Evolutionary conservation across 2,329 filamentous ascomycete genomes (phyloP).

Genomic region (Calonectria multiphialidica): DNA sequence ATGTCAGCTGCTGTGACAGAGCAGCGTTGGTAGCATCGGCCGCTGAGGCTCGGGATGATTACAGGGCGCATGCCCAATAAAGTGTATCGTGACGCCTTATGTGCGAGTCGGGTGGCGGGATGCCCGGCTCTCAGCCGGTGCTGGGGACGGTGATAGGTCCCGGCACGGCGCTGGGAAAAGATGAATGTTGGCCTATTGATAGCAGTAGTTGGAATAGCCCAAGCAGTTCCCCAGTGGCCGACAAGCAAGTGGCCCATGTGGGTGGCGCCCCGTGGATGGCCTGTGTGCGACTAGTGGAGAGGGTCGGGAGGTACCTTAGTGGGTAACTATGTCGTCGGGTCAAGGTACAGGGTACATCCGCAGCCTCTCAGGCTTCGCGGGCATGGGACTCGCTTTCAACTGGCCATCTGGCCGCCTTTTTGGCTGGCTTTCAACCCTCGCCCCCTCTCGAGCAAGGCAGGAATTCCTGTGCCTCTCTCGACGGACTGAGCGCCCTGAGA

Average conservation of each 20-base stretch:
- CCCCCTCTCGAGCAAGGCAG: background rate
- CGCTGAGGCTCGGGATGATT: background rate
- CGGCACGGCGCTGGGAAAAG: background rate
- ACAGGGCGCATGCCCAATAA: background rate
- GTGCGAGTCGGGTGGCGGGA: constrained; percentile 6
- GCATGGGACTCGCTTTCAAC: background rate
- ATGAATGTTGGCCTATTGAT: constrained; percentile 1
- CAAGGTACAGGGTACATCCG: constrained; percentile 20
- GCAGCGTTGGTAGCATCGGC: background rate
- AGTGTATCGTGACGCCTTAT: background rate
- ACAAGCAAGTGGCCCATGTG: constrained; percentile 7
- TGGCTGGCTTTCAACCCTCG: background rate
- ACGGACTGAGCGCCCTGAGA: background rate
- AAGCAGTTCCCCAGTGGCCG: constrained; percentile 16
- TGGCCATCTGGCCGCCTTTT: background rate
- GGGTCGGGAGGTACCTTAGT: constrained; percentile 4
- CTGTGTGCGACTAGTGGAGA: constrained; percentile 2
- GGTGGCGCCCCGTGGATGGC: constrained; percentile 10
- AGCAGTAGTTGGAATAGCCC: background rate
- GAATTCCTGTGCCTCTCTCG: background rate
- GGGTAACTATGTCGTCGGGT: constrained; percentile 8
- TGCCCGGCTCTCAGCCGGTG: background rate
- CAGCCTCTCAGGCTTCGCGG: background rate
- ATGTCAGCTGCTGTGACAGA: background rate
- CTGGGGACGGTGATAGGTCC: constrained; percentile 4